Evolutionary conservation across 768 basidiomycete genomes (phyloP), one percentile per base, ranked within the genome.

Genomic region (Strobilomyces confusus): DNA sequence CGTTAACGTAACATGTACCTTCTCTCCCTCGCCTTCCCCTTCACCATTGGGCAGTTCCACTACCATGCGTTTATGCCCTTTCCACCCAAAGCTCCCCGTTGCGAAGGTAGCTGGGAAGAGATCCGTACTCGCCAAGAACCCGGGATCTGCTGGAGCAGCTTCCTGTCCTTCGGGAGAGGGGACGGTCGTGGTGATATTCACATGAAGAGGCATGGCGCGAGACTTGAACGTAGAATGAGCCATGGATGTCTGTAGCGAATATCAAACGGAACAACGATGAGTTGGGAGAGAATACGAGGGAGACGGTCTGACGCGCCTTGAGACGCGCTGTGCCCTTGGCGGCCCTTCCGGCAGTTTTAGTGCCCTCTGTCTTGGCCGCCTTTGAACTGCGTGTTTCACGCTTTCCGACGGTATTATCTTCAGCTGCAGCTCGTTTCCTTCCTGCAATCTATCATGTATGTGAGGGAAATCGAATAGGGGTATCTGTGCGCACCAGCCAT

Each of bases 1-100:
- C 86, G 80, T 82, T 54, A 92, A 67, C 77, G 80, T 82, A 12
- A 92, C 86, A 61, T 86, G 80, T 2, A 92, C 85, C 56, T 80
- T 84, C 68, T 82, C 82, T 66, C 77, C 73, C 5, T 71, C 77
- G 38, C 72, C 80, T 14, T 68, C 75, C 15, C 68, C 72, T 15
- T 80, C 78, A 0, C 72, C 63, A 51, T 76, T 74, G 50, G 80
- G 73, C 15, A 92, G 65, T 61, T 89, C 86, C 47, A 92, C 75
- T 1, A 74, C 76, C 54, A 91, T 69, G 23, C 83, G 78, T 66
- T 84, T 86, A 66, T 69, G 80, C 2, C 85, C 89, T 66, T 90
- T 92, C 90, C 90, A 92, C 17, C 91, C 90, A 65, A 86, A 89
- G 63, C 86, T 88, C 12, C 89, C 88, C 0, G 88, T 89, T 14